Conservation (phyloP, 768 basidiomycete genomes). For the Pisolithus tinctorius region DNA sequence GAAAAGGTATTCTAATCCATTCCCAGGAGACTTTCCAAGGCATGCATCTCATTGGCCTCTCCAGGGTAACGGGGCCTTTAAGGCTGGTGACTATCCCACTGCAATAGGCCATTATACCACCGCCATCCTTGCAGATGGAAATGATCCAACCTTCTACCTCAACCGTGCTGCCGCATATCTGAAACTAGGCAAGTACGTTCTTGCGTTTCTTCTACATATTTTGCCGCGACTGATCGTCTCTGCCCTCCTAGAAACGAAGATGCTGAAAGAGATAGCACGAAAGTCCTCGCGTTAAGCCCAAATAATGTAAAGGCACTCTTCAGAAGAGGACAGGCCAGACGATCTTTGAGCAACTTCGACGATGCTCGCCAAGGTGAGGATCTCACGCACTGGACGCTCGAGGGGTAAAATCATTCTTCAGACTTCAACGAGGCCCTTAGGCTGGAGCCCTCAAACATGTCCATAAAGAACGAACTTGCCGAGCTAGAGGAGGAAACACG, state of each 20-base stretch:
- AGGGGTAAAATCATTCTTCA: slow-evolving; percentile 1
- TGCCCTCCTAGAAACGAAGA: slow-evolving; percentile 56
- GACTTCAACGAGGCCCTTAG: slow-evolving; percentile 55
- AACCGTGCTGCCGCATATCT: slow-evolving; percentile 92
- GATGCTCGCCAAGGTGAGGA: slow-evolving; percentile 56
- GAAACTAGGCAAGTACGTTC: slow-evolving; percentile 88
- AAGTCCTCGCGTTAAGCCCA: slow-evolving; percentile 46
- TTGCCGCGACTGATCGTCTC: slow-evolving; percentile 1
- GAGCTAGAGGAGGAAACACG: slow-evolving; percentile 39
- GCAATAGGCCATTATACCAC: slow-evolving; percentile 85
- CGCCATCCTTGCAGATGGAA: slow-evolving; percentile 65
- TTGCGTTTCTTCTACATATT: not conserved
- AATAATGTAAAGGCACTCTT: slow-evolving; percentile 77
- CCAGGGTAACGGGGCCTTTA: slow-evolving; percentile 90
- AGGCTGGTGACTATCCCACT: slow-evolving; percentile 64
- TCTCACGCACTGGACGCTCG: not conserved
- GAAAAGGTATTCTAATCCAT: slow-evolving; percentile 18
- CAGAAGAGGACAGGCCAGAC: slow-evolving; percentile 68
- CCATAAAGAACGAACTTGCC: slow-evolving; percentile 56
- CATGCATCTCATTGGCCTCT: not conserved
- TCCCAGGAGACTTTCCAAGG: not conserved
- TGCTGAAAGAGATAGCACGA: slow-evolving; percentile 74
- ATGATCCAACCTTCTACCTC: slow-evolving; percentile 71
- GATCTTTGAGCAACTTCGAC: slow-evolving; percentile 42
- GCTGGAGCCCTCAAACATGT: slow-evolving; percentile 58